phyloP scores from a whole-genome alignment of 768 basidiomycete species.

The Grammothele lineata region DNA sequence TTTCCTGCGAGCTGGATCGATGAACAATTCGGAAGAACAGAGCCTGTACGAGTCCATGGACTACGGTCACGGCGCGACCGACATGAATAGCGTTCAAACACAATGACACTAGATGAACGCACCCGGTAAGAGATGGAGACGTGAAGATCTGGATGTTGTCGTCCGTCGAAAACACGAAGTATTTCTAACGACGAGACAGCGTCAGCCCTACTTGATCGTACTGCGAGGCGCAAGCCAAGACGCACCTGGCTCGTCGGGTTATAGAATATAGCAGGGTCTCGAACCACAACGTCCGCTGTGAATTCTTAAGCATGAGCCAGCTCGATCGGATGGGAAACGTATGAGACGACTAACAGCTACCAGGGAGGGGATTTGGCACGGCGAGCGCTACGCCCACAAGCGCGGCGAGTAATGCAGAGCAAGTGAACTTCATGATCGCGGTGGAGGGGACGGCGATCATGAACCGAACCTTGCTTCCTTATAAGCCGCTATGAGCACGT shows the following conservation, averaged over 20 bases:
- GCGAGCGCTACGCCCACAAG: not conserved
- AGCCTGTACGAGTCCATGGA: not conserved
- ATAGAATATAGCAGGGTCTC: not conserved
- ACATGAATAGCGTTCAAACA: too few relatives aligned
- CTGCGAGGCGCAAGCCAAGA: not conserved
- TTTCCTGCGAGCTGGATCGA: not conserved
- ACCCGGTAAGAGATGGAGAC: not conserved
- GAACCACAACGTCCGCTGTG: not conserved
- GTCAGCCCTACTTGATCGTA: too few relatives aligned
- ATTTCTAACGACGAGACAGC: not conserved
- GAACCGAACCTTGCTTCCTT: too few relatives aligned
- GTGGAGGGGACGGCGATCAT: too few relatives aligned
- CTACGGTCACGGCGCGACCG: too few relatives aligned
- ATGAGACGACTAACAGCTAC: not conserved
- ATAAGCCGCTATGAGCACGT: too few relatives aligned
- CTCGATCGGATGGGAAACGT: too few relatives aligned
- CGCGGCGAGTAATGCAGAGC: not conserved
- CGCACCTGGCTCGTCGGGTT: not conserved
- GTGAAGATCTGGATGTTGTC: not conserved
- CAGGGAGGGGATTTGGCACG: not conserved
- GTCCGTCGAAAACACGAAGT: slow-evolving; percentile 1
- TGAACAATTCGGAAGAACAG: not conserved
- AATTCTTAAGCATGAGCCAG: too few relatives aligned
- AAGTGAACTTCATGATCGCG: not conserved
- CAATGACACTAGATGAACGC: too few relatives aligned